These are phyloP conservation scores for Leccinum disarticulatum DNA, from an alignment of 768 basidiomycete species.

Conservation along the genomic window DNA sequence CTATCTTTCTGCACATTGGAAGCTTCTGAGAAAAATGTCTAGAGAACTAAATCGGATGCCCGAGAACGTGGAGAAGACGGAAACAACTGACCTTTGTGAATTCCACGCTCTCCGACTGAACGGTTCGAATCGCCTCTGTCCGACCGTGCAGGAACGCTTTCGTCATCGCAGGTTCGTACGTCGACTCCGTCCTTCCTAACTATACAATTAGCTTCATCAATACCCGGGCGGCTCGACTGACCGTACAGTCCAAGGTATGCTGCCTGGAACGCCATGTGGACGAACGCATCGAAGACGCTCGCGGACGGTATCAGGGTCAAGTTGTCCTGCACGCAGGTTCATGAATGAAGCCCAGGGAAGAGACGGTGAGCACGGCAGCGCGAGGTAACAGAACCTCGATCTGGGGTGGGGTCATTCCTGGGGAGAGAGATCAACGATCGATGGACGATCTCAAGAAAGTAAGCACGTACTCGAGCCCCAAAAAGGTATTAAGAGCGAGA, in stretches of 20 bases:
- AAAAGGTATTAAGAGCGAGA: no score
- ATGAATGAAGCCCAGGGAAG: slow-evolving; percentile 91
- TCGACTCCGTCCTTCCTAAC: slow-evolving; percentile 82
- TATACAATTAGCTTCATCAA: neutral
- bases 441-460: no score
- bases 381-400: slow-evolving; percentile 77
- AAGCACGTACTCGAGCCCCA: no score
- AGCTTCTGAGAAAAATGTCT: slow-evolving; percentile 89
- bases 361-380: slow-evolving; percentile 83
- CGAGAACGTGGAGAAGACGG: neutral
- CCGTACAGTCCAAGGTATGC: slow-evolving; percentile 93
- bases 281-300: slow-evolving; percentile 84
- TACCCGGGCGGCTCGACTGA: slow-evolving; percentile 24
- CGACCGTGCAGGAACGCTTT: slow-evolving; percentile 93
- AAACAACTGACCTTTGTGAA: slow-evolving; percentile 70
- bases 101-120: slow-evolving; percentile 81
- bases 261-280: slow-evolving; percentile 98
- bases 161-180: slow-evolving; percentile 98
- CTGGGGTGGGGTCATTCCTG: no score
- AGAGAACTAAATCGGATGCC: neutral
- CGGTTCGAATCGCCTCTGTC: slow-evolving; percentile 91
- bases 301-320: slow-evolving; percentile 80
- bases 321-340: slow-evolving; percentile 76
- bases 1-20: slow-evolving; percentile 63
- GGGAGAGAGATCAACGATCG: no score